These are phyloP conservation scores for Phaffia australis DNA, from an alignment of 768 basidiomycete species.

Conservation along the genomic window DNA sequence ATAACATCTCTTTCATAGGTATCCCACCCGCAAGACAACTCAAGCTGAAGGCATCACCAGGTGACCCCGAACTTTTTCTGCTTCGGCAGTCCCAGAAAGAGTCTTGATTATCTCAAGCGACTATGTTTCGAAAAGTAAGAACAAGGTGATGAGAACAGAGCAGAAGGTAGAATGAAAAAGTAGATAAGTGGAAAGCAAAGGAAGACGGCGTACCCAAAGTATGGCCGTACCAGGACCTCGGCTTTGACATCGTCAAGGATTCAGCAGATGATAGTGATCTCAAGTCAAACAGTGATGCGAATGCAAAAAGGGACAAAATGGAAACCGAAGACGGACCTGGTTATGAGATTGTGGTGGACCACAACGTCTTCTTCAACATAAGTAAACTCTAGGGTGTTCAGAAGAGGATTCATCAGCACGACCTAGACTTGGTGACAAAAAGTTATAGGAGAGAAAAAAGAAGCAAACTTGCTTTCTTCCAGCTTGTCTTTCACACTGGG, in stretches of 20 bases:
- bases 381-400: constrained; percentile 17
- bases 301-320: not conserved
- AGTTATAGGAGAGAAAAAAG: too few species aligned
- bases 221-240: constrained; percentile 17
- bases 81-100: not conserved
- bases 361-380: constrained; percentile 10
- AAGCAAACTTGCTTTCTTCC: constrained; percentile 3
- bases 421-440: too few species aligned
- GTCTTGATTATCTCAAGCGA: constrained; percentile 7
- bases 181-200: too few species aligned
- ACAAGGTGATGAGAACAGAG: not conserved
- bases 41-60: constrained; percentile 2
- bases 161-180: not conserved
- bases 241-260: not conserved
- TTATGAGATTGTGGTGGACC: constrained; percentile 10
- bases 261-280: too few species aligned
- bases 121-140: not conserved
- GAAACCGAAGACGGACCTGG: not conserved
- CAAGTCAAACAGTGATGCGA: too few species aligned
- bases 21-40: too few species aligned
- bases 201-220: not conserved
- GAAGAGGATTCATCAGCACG: too few species aligned
- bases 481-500: constrained; percentile 18
- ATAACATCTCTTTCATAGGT: too few species aligned
- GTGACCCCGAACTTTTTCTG: constrained; percentile 6